phyloP scores from a whole-genome alignment of 140 eudicot species.

The Cichorium intybus region DNA sequence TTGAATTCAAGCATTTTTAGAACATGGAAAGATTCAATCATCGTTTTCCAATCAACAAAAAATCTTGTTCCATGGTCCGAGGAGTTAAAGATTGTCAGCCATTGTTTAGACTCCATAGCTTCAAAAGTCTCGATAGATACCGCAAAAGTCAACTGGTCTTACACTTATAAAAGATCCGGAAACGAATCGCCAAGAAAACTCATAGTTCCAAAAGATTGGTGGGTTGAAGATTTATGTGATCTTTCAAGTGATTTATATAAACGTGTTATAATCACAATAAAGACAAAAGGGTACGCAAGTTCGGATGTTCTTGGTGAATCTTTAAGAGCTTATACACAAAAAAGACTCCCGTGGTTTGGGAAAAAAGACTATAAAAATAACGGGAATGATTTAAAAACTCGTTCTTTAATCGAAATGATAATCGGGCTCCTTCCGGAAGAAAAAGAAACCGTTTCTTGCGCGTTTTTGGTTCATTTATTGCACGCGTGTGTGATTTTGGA shows the following conservation, averaged over 20 bases:
- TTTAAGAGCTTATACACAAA: slow-evolving; percentile 50
- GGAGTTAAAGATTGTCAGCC: slow-evolving; percentile 76
- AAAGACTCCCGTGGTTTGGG: slow-evolving; percentile 60
- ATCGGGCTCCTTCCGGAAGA: slow-evolving; percentile 51
- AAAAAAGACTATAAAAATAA: slow-evolving; percentile 21
- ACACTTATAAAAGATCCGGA: slow-evolving; percentile 58
- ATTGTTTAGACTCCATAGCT: slow-evolving; percentile 74
- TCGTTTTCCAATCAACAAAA: slow-evolving; percentile 79
- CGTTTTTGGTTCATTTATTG: slow-evolving; percentile 63
- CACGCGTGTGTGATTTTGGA: slow-evolving; percentile 55
- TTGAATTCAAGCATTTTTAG: slow-evolving; percentile 73
- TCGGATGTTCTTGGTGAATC: slow-evolving; percentile 69
- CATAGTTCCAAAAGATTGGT: slow-evolving; percentile 79
- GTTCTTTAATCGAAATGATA: slow-evolving; percentile 52
- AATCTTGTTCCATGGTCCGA: slow-evolving; percentile 79
- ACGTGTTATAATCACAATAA: slow-evolving; percentile 55
- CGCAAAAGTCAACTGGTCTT: slow-evolving; percentile 89
- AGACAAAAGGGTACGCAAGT: slow-evolving; percentile 48
- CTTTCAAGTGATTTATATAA: slow-evolving; percentile 72
- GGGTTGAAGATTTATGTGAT: slow-evolving; percentile 91
- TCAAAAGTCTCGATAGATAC: slow-evolving; percentile 62
- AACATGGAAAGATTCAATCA: slow-evolving; percentile 90
- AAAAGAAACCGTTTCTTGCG: slow-evolving; percentile 49
- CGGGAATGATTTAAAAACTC: slow-evolving; percentile 44
- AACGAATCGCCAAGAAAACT: slow-evolving; percentile 47